phyloP scores from a whole-genome alignment of 352 stramenopile genomes.

The Phytophthora pisi region DNA sequence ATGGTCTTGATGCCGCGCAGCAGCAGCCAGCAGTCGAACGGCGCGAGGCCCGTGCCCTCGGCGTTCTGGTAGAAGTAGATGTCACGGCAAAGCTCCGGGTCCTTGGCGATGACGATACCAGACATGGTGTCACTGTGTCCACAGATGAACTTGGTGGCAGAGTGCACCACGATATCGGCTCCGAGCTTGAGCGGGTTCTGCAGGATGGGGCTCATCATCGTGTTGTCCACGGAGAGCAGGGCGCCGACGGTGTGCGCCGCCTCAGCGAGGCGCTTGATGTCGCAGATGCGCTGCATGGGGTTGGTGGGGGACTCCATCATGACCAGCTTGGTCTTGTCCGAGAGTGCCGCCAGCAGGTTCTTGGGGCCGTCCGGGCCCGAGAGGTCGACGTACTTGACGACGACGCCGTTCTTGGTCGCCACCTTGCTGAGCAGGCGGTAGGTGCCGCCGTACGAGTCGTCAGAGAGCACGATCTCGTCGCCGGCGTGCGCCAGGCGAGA shows the following conservation, averaged over 20 bases:
- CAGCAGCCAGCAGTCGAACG: constrained; percentile 92
- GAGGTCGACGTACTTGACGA: constrained; percentile 86
- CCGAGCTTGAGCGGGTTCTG: constrained; percentile 94
- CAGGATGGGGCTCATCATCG: constrained; percentile 96
- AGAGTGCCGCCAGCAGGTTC: constrained; percentile 60
- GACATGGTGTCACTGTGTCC: constrained; percentile 97
- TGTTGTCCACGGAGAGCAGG: constrained; percentile 95
- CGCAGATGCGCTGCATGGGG: constrained; percentile 94
- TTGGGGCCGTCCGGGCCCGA: constrained; percentile 70
- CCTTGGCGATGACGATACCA: constrained; percentile 91
- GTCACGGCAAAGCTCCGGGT: constrained; percentile 76
- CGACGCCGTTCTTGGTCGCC: constrained; percentile 81
- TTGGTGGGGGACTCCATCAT: constrained; percentile 98
- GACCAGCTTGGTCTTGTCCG: constrained; percentile 91
- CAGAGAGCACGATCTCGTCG: constrained; percentile 93
- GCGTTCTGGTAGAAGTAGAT: constrained; percentile 93
- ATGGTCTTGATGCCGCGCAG: constrained; percentile 92
- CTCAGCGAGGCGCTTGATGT: constrained; percentile 88
- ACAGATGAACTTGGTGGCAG: constrained; percentile 97
- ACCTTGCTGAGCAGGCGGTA: constrained; percentile 92
- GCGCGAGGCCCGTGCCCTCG: constrained; percentile 86
- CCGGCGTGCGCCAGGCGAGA: constrained; percentile 89
- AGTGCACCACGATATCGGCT: constrained; percentile 97
- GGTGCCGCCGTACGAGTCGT: constrained; percentile 97
- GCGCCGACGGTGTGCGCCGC: constrained; percentile 82